These are phyloP conservation scores for Leccinum pellstonianum DNA, from an alignment of 768 basidiomycete genomes.

Conservation along the genomic window DNA sequence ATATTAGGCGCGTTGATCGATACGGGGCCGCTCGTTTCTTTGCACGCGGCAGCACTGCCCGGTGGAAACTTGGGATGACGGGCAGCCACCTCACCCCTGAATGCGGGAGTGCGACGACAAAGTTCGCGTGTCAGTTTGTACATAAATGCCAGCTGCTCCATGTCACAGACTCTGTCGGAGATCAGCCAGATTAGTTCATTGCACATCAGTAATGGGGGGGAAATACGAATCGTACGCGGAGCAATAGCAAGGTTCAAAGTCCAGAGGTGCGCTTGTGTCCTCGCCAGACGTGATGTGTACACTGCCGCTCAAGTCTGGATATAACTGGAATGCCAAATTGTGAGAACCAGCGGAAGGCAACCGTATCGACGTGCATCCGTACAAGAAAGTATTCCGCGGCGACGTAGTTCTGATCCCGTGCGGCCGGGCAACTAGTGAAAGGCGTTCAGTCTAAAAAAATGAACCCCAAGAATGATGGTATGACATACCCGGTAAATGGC, in stretches of 20 bases:
- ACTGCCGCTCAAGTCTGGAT: constrained; percentile 47
- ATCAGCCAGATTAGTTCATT: not conserved
- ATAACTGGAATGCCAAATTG: constrained; percentile 22
- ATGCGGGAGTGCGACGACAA: constrained; percentile 47
- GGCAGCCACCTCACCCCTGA: constrained; percentile 18
- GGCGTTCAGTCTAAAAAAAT: not conserved
- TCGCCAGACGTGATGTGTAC: constrained; percentile 47
- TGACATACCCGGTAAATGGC: too few relatives aligned
- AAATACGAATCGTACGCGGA: constrained; percentile 35
- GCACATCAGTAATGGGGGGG: not conserved
- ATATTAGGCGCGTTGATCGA: not conserved
- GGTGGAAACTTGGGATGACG: constrained; percentile 31
- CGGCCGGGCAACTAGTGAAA: too few relatives aligned
- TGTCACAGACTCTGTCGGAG: constrained; percentile 32
- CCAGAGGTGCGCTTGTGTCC: constrained; percentile 40
- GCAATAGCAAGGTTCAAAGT: constrained; percentile 47
- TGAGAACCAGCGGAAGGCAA: too few relatives aligned
- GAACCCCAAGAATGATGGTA: not conserved
- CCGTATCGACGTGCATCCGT: too few relatives aligned
- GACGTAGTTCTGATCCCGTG: too few relatives aligned
- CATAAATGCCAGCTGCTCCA: constrained; percentile 45
- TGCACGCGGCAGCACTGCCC: constrained; percentile 29
- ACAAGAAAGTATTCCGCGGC: too few relatives aligned
- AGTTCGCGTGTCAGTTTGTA: constrained; percentile 60
- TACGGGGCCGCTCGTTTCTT: constrained; percentile 19